Evolutionary conservation across 2,329 filamentous ascomycete genomes (phyloP), one percentile per base, ranked within the genome.

Genomic region (Exophiala sp.): DNA sequence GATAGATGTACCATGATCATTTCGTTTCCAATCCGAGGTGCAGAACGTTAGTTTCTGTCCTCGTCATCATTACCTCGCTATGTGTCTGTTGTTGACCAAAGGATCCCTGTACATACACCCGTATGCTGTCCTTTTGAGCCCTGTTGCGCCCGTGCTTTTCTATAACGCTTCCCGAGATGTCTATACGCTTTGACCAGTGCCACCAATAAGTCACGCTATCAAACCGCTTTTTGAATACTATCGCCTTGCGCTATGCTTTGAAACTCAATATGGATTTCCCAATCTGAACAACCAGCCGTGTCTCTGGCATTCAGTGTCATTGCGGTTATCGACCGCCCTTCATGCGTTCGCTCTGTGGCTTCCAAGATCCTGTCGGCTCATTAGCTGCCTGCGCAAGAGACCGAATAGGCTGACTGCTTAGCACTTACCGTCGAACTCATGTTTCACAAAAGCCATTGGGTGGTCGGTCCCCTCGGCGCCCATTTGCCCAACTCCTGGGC

Each of bases 361-460:
- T 68, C 66, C 66, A 68, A 33, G 64, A 65, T 32, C 66, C 55
- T 57, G 50, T 40, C 6, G 16, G n/a, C 24, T 39, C 16, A 49
- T 64, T 44, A 62, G 48, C 32, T 40, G n/a, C 34, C 18, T 11
- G 20, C 21, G 14, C 40, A 32, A 42, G 39, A 47, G 12, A 29
- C 41, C 8, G 2, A 7, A 7, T n/a, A n/a, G 35, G 14, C n/a
- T 41, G 16, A 43, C 7, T 9, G 8, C 20, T 11, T 21, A n/a
- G 34, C 5, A 70, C 80, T 62, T 75, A 95, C 92, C 94, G 77
- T 95, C 89, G 70, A 99, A 99, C 51, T 91, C 86, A 74, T 99
- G 94, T 74, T 94, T 91, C 57, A 99, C 94, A 77, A 95, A 97
- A 1, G 94, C 94, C 89, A 96, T 92, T 1, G 91, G 90, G 68